phyloP scores from a whole-genome alignment of 2,329 filamentous ascomycete genomes.

The Arachnomyces sp. region DNA sequence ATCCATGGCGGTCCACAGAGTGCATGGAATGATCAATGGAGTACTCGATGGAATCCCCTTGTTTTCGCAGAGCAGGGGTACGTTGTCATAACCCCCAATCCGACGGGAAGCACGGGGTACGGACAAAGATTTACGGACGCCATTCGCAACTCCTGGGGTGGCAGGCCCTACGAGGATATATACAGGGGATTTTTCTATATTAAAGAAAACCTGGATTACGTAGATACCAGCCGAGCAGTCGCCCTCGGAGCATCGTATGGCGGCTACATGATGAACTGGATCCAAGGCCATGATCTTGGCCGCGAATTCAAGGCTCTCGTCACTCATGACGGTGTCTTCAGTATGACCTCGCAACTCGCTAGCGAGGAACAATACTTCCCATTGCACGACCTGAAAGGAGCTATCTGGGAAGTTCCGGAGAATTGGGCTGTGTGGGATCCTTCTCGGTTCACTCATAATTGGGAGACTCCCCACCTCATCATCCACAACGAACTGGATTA shows the following conservation, averaged over 20 bases:
- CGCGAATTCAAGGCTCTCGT: conserved; percentile 51
- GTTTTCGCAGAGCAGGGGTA: conserved; percentile 56
- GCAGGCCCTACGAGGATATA: conserved; percentile 48
- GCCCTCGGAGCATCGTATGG: conserved; percentile 48
- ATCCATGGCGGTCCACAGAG: conserved; percentile 46
- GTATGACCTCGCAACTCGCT: conserved; percentile 35
- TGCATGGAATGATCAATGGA: conserved; percentile 49
- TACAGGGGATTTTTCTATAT: conserved; percentile 47
- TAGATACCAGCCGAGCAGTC: conserved; percentile 47
- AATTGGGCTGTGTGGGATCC: conserved; percentile 53
- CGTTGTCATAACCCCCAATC: conserved; percentile 51
- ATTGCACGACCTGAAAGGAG: conserved; percentile 44
- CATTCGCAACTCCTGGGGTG: conserved; percentile 46
- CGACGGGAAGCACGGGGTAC: conserved; percentile 51
- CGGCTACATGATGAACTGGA: conserved; percentile 55
- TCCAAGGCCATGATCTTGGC: conserved; percentile 46
- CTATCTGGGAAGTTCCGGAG: conserved; percentile 42
- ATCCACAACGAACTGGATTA: conserved; percentile 91
- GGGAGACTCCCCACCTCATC: conserved; percentile 79
- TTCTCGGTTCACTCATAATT: conserved; percentile 51
- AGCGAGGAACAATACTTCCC: conserved; percentile 50
- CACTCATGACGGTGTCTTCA: conserved; percentile 45
- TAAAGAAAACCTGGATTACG: conserved; percentile 40
- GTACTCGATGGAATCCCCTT: conserved; percentile 46
- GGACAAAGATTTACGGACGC: conserved; percentile 47